Base-by-base conservation (phyloP, 1,284 basidiomycete species). In the Ustilago cynodontis region DNA sequence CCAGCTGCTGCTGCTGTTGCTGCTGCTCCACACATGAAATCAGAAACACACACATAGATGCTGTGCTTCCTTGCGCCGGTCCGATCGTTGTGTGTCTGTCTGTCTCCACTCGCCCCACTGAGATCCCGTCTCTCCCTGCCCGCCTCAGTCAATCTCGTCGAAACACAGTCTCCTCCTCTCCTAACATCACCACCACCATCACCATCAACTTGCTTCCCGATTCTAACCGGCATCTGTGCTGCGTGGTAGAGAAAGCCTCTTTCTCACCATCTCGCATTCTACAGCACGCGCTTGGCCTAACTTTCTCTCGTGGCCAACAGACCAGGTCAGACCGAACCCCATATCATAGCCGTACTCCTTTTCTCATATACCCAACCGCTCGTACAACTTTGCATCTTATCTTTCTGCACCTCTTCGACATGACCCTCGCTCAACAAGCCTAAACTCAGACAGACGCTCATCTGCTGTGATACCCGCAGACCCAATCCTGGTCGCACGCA, bases 371-470 rank as follows among this genome's bases (percentile, higher is more conserved):
- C 41, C 41, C 41, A 43, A 43, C 41, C 8, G 41, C 41, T 43
- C 41, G 41, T 43, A 43, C 41, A 20, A 43, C 41, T 4, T 22
- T 43, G 20, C 41, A 43, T 43, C 11, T n/a, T 20, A 18, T 43
- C 41, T 7, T 20, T 33, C 50, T 8, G 29, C 50, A 52, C n/a
- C 50, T 52, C 29, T 52, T 18, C 52, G 52, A 33, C 31, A 54
- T 54, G 52, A 39, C n/a, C 35, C 20, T 35, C 1, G 20, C 35
- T 54, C 31, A 24, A 13, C 33, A 13, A 14, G 24, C 29, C 31
- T 37, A 35, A 54, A 35, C 31, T 18, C 2, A 43, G 41, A 43
- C 2, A 43, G 41, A 43, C 41, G 1, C 18, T 43, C 41, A 43
- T 8, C 20, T 43, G 41, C 41, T 43, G n/a, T 43, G 41, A 22